Evolutionary conservation across 805 yeast species (phyloP).

Genomic region (Ogataea trehaloabstinens): DNA sequence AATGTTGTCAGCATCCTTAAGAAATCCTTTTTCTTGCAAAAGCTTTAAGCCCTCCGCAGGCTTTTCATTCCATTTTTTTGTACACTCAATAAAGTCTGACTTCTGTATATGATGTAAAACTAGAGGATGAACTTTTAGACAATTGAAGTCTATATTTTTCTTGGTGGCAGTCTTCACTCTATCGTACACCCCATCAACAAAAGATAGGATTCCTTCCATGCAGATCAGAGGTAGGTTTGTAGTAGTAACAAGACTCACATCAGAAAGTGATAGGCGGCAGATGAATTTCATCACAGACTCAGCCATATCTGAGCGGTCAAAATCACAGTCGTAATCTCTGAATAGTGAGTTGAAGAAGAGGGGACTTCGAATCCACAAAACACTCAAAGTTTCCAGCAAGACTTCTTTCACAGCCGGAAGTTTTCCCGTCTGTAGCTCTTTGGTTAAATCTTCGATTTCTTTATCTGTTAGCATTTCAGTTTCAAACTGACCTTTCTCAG

Average conservation of each 20-base stretch:
- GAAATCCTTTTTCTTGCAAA: constrained; percentile 64
- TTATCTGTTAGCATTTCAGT: constrained; percentile 25
- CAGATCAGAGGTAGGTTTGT: constrained; percentile 92
- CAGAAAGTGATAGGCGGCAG: constrained; percentile 79
- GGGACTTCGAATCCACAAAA: constrained; percentile 79
- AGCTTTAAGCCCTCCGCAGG: constrained; percentile 73
- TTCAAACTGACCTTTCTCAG: constrained; percentile 24
- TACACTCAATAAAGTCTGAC: constrained; percentile 72
- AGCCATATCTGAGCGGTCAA: constrained; percentile 78
- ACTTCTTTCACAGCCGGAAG: constrained; percentile 64
- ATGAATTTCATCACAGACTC: constrained; percentile 64
- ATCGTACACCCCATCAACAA: constrained; percentile 60
- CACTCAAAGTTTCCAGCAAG: constrained; percentile 78
- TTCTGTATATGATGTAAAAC: constrained; percentile 53
- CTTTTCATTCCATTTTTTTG: constrained; percentile 71
- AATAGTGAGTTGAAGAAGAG: constrained; percentile 72
- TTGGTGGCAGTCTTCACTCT: constrained; percentile 38
- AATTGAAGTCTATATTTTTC: constrained; percentile 20
- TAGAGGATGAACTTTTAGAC: constrained; percentile 28
- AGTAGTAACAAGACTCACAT: constrained; percentile 74
- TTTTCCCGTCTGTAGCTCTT: constrained; percentile 46
- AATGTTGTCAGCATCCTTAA: constrained; percentile 45
- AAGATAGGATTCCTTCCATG: constrained; percentile 78
- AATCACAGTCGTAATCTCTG: constrained; percentile 85
- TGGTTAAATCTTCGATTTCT: constrained; percentile 26